Conservation (phyloP, 2,329 filamentous ascomycete genomes). For the Eurotiales sp. region DNA sequence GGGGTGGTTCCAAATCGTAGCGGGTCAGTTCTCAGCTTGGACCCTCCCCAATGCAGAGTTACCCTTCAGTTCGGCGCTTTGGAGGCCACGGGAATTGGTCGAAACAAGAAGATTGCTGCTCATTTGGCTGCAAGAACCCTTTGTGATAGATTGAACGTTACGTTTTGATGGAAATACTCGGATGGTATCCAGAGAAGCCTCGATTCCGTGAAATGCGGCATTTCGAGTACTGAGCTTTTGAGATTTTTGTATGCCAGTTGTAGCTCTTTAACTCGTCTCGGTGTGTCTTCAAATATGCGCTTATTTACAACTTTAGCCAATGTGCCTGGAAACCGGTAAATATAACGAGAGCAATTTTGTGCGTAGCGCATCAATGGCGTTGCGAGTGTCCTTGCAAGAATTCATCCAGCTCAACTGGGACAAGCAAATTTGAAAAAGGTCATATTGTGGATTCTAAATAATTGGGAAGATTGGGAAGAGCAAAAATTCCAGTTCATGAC, state of each 20-base stretch:
- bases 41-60: neutral
- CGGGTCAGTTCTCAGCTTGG: neutral
- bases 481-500: too few relatives aligned
- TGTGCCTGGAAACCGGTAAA: neutral
- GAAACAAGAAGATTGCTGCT: conserved; percentile 1
- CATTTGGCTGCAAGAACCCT: neutral
- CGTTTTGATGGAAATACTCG: neutral
- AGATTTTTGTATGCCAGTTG: neutral
- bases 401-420: neutral
- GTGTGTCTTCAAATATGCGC: neutral
- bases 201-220: neutral
- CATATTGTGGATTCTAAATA: too few relatives aligned
- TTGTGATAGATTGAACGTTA: neutral
- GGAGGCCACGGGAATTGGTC: neutral
- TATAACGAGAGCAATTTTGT: neutral
- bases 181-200: neutral
- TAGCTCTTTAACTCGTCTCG: neutral
- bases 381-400: neutral
- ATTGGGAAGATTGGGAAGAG: too few relatives aligned
- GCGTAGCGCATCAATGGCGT: neutral
- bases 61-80: conserved; percentile 2
- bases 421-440: neutral
- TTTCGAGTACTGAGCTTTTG: neutral
- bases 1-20: neutral
- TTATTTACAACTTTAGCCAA: neutral